Conservation (phyloP, 768 basidiomycete species). For the Leucosporidium scottii region DNA sequence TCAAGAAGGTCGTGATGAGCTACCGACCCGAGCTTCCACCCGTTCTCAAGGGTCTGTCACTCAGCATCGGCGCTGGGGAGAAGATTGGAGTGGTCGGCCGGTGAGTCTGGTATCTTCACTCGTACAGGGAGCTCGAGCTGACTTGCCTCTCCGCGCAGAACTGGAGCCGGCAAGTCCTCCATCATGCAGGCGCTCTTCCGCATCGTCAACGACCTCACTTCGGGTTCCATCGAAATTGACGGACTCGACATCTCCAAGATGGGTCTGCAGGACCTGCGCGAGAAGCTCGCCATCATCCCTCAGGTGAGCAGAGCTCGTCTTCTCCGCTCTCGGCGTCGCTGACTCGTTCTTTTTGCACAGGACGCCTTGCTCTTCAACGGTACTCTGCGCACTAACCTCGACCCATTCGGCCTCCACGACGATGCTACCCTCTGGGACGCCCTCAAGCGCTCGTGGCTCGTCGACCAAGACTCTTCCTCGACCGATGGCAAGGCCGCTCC, state of each 20-base stretch:
- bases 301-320: slow-evolving; percentile 8
- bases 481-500: not conserved
- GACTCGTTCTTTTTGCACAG: not conserved
- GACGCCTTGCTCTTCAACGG: slow-evolving; percentile 44
- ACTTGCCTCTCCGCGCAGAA: not conserved
- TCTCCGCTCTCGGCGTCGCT: too few relatives aligned
- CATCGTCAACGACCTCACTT: slow-evolving; percentile 42
- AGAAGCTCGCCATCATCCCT: slow-evolving; percentile 46
- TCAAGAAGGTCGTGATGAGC: slow-evolving; percentile 67
- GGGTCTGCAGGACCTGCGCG: slow-evolving; percentile 49
- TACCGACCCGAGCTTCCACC: slow-evolving; percentile 83
- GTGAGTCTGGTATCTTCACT: too few relatives aligned
- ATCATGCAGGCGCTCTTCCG: slow-evolving; percentile 43
- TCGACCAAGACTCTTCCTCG: not conserved
- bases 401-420: slow-evolving; percentile 31
- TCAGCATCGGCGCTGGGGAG: slow-evolving; percentile 66
- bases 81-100: slow-evolving; percentile 86
- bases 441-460: not conserved
- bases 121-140: not conserved
- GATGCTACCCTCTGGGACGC: slow-evolving; percentile 26
- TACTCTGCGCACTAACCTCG: slow-evolving; percentile 57
- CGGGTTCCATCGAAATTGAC: slow-evolving; percentile 42
- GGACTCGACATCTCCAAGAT: slow-evolving; percentile 47
- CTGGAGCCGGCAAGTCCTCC: slow-evolving; percentile 46
- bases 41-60: slow-evolving; percentile 72